Base-by-base conservation (phyloP, 345 rosid species). In the Gossypium raimondii region DNA sequence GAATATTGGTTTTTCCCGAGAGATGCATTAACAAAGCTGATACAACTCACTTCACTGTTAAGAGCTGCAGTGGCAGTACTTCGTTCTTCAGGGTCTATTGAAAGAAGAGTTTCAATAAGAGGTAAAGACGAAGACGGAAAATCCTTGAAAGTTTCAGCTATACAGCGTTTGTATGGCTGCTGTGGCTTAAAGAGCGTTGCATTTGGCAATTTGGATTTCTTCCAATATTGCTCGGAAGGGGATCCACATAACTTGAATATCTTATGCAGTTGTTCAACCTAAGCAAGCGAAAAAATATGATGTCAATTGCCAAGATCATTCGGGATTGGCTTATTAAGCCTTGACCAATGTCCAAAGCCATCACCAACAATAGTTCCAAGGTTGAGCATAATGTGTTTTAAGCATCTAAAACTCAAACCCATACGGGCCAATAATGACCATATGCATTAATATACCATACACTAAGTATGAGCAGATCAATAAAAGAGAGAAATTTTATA, bases 211-310 rank as follows among this genome's bases (percentile, higher is more conserved):
- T 87, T 93, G 50, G 85, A 82, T 80, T 89, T 93, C 85, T 86
- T 90, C 97, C 97, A 92, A 74, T 93, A 93, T 45, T 82, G 91
- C 78, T 93, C 97, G 2, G 95, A 84, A 47, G 98, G 98, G 17
- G 95, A 91, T 61, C 97, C 98, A 78, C 98, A 93, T 77, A 91
- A 83, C 77, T 91, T 93, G 60, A 89, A 93, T 81, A 93, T 89
- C 91, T 89, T 91, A 81, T 91, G 95, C 65, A 93, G 88, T 80
- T 93, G 98, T 83, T 93, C 98, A 0, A 91, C 98, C 98, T 91
- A 80, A 58, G 76, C 24, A 82, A 51, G 66, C 63, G 76, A 78
- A 66, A 63, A 75, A 65, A 41, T 55, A 29, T 25, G 62, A 51
- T 51, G 61, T 20, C 41, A 34, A 34, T 34, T 7, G 9, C 43